phyloP scores from a whole-genome alignment of 2,329 filamentous ascomycete species.

The Dothiorella sarmentorum region DNA sequence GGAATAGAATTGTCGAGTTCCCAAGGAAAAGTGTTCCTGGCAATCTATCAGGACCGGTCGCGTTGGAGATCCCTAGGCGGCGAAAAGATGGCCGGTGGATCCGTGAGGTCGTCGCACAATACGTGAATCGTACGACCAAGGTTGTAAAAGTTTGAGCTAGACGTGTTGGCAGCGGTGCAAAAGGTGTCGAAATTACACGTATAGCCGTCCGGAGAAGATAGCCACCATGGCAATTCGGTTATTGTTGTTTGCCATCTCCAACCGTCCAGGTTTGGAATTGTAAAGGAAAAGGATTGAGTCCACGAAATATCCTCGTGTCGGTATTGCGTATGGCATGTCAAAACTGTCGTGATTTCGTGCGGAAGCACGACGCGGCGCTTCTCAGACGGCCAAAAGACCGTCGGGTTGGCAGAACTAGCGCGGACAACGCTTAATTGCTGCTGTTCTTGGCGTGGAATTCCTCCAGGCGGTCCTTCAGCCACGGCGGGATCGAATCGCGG shows the following conservation, averaged over 20 bases:
- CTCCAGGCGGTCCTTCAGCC: constrained; percentile 18
- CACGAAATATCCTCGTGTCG: constrained; percentile 15
- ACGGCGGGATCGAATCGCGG: constrained; percentile 16
- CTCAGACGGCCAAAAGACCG: background rate
- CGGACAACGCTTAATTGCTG: constrained; percentile 7
- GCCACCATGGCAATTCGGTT: background rate
- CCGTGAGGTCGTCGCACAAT: background rate
- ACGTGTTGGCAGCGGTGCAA: background rate
- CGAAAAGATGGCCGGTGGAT: background rate
- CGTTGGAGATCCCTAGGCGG: constrained; percentile 13
- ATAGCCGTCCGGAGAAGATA: constrained; percentile 12
- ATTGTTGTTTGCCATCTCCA: constrained; percentile 3
- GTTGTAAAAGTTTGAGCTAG: background rate
- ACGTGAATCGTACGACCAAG: background rate
- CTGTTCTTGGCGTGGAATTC: constrained; percentile 16
- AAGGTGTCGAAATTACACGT: background rate
- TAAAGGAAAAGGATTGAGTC: constrained; percentile 8
- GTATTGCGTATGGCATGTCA: constrained; percentile 11
- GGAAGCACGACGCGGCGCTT: constrained; percentile 16
- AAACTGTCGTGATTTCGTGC: constrained; percentile 17
- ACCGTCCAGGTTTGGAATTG: background rate
- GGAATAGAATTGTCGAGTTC: background rate
- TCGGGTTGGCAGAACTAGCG: background rate
- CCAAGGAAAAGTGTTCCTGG: background rate
- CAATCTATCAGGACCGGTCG: background rate